These are phyloP conservation scores for Botryosphaeria dothidea DNA, from an alignment of 2,329 filamentous ascomycete genomes.

Conservation along the genomic window DNA sequence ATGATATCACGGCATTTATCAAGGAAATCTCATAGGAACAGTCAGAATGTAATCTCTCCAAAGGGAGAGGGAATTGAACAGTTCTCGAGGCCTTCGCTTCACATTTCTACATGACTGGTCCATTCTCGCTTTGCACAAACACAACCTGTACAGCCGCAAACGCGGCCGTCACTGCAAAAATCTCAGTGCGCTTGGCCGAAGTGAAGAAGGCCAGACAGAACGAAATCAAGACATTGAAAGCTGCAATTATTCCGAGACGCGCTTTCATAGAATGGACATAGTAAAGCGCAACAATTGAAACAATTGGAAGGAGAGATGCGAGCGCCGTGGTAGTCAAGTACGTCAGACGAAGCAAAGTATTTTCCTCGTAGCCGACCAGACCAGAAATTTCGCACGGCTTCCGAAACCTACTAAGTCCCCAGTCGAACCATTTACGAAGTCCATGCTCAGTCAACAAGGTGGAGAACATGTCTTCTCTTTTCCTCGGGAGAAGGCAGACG, in stretches of 20 bases:
- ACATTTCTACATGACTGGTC: no score
- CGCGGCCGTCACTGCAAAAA: background rate
- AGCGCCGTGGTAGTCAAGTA: background rate
- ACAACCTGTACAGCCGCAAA: slow-evolving; percentile 13
- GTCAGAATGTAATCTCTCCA: no score
- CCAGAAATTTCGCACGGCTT: background rate
- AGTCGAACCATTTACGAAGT: background rate
- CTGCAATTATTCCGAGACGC: background rate
- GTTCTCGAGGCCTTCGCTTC: no score
- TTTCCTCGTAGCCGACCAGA: background rate
- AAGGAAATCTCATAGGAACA: no score
- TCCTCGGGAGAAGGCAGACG: background rate
- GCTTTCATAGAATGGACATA: background rate
- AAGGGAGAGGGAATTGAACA: no score
- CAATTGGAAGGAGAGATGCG: slow-evolving; percentile 3
- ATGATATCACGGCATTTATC: no score
- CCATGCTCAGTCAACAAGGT: background rate
- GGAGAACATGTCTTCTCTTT: background rate
- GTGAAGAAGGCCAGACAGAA: background rate
- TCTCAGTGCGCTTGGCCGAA: background rate
- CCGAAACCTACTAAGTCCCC: background rate
- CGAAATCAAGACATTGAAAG: background rate
- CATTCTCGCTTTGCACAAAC: background rate
- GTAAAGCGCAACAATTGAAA: background rate
- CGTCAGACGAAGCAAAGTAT: background rate